phyloP scores from a whole-genome alignment of 768 basidiomycete genomes.

The Leccinum obscurum region DNA sequence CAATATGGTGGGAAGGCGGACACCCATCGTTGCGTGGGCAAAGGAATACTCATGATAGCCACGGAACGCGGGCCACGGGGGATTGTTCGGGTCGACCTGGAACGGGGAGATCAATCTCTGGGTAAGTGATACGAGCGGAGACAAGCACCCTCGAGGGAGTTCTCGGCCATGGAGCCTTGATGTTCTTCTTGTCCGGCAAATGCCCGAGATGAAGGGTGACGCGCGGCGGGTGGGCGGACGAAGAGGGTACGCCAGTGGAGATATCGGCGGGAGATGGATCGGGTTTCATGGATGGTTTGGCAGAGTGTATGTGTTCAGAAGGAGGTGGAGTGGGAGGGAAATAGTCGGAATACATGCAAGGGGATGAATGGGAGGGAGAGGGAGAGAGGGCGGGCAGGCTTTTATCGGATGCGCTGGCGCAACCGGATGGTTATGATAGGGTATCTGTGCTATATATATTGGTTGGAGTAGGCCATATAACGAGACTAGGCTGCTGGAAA shows the following conservation, averaged over 20 bases:
- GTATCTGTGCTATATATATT: constrained; percentile 22
- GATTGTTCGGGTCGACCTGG: constrained; percentile 81
- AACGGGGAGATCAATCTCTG: not conserved
- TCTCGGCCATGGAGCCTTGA: constrained; percentile 71
- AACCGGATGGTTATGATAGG: not conserved
- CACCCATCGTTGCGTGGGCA: constrained; percentile 92
- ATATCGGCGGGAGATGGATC: not conserved
- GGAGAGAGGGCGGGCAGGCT: not conserved
- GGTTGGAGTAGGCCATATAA: constrained; percentile 16
- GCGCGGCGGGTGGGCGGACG: constrained; percentile 46
- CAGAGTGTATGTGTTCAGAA: constrained; percentile 18
- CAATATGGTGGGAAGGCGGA: constrained; percentile 92
- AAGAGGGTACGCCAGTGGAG: constrained; percentile 11
- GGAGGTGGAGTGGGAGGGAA: constrained; percentile 32
- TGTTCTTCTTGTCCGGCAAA: constrained; percentile 69
- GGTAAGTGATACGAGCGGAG: not conserved
- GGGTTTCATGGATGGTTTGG: constrained; percentile 8
- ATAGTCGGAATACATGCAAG: constrained; percentile 20
- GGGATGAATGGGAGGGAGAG: not conserved
- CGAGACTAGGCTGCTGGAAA: constrained; percentile 18
- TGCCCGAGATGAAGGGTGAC: constrained; percentile 76
- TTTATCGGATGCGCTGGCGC: constrained; percentile 12
- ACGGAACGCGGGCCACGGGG: constrained; percentile 79
- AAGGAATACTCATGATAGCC: constrained; percentile 83
- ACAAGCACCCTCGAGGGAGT: constrained; percentile 65